Base-by-base conservation (phyloP, 768 basidiomycete species). In the Mycena olivaceomarginata region DNA sequence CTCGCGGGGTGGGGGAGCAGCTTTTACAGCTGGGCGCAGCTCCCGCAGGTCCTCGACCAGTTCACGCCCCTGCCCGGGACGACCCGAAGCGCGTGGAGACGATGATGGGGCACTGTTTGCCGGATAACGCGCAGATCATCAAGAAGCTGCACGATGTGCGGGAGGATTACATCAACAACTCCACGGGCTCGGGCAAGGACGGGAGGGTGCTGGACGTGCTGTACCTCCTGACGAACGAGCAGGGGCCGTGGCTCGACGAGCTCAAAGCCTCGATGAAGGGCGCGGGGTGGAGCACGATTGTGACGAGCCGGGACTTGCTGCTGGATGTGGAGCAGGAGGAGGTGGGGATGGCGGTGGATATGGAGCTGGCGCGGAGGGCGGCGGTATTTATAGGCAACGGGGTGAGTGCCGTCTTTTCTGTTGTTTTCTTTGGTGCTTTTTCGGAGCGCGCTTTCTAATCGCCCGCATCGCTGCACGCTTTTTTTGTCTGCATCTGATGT, bases 1-100 rank as follows among this genome's bases (percentile, higher is more conserved):
- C 81, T 86, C 46, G 78, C 80, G 0, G 70, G 39, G 5, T 82
- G 83, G 82, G 74, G 72, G n/a, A 63, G 81, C 37, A 65, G 67
- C 7, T 86, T 76, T 76, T 81, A 82, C 70, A 75, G 81, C 62
- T 85, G 84, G 83, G 83, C 84, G 71, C 79, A 72, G 43, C 81
- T 85, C 48, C 80, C 84, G 2, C 9, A 39, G 2, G 80, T 85
- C 25, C 81, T 80, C 0, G 85, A 86, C 77, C 16, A 56, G 6
- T 83, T 84, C 77, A 70, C 67, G 11, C 81, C 82, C 9, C 79
- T 79, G 20, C 73, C 79, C 18, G 79, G 72, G 79, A 69, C 62
- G 74, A 71, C 53, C 66, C 67, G 13, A 18, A 20, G 53, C 67
- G 76, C 31, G 31, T 48, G 45, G 71, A 81, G 57, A 25, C 25